Conservation (phyloP, 108 stramenopile species). For the Fistulifera pelliculosa region DNA sequence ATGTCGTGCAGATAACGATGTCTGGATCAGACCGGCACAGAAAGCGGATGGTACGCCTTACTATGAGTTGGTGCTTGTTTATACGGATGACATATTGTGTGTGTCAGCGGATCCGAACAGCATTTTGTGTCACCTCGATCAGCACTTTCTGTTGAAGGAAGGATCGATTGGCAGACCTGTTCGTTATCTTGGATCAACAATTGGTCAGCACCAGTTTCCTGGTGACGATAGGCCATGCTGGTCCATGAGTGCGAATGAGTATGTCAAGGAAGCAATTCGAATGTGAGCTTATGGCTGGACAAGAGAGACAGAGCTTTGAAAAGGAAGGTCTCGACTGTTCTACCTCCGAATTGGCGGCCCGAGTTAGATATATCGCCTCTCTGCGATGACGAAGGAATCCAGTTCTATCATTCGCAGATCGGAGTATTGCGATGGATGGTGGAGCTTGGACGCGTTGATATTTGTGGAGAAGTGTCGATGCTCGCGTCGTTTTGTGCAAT, state of each 20-base stretch:
- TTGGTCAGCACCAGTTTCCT: conserved; percentile 4
- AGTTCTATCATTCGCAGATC: conserved; percentile 25
- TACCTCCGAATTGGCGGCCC: conserved; percentile 17
- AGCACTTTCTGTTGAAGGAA: conserved; percentile 17
- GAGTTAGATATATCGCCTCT: conserved; percentile 16
- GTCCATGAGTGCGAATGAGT: conserved; percentile 16
- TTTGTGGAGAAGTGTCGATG: conserved; percentile 30
- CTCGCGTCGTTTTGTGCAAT: conserved; percentile 23
- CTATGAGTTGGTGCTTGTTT: conserved; percentile 26
- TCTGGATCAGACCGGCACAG: conserved; percentile 19
- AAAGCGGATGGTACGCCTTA: conserved; percentile 16
- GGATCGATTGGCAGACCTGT: conserved; percentile 11
- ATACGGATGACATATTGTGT: conserved; percentile 26
- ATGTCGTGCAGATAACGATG: conserved; percentile 22
- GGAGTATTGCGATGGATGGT: conserved; percentile 42
- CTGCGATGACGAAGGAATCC: conserved; percentile 6
- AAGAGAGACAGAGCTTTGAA: conserved; percentile 10
- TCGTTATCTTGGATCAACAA: conserved; percentile 17
- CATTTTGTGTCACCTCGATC: conserved; percentile 7
- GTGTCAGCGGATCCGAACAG: conserved; percentile 2
- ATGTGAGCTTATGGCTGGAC: conserved; percentile 18
- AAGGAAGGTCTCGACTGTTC: conserved; percentile 12
- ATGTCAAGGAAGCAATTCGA: conserved; percentile 21
- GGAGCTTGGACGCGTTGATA: conserved; percentile 39
- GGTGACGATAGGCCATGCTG: conserved; percentile 12